Evolutionary conservation across 805 yeast genomes (phyloP).

Genomic region (Suhomyces vadensis): DNA sequence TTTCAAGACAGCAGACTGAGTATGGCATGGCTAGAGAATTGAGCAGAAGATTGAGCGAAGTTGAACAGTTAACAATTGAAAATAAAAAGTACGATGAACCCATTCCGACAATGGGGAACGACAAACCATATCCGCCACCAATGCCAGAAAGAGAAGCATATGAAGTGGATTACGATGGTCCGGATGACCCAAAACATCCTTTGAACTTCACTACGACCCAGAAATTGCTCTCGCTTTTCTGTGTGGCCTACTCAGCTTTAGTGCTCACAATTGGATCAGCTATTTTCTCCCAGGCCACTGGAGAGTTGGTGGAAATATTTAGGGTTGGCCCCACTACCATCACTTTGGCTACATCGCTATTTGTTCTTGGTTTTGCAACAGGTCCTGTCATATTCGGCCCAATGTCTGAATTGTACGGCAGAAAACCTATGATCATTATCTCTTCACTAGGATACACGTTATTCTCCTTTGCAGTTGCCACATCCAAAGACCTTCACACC

Average conservation of each 20-base stretch:
- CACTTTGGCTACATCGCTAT: conserved; percentile 73
- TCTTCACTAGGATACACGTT: conserved; percentile 37
- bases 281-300: conserved; percentile 64
- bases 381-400: conserved; percentile 67
- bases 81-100: conserved; percentile 27
- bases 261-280: conserved; percentile 20
- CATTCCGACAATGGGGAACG: conserved; percentile 61
- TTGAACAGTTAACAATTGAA: conserved; percentile 18
- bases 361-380: conserved; percentile 87
- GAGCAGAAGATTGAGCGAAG: conserved; percentile 20
- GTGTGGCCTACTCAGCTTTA: conserved; percentile 36
- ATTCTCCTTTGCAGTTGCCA: conserved; percentile 64
- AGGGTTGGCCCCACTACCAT: conserved; percentile 69
- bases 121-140: conserved; percentile 60
- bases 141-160: conserved; percentile 56
- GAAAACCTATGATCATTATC: conserved; percentile 44
- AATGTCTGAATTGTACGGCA: conserved; percentile 24
- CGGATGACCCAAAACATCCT: conserved; percentile 77
- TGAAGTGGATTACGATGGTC: conserved; percentile 74
- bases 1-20: conserved; percentile 25
- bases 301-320: conserved; percentile 49
- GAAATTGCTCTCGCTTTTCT: conserved; percentile 24
- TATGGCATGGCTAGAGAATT: conserved; percentile 21
- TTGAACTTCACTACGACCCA: conserved; percentile 54
- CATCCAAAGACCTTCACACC: conserved; percentile 75